Conservation (phyloP, 73 alveolate species). For the Tetrahymena thermophila region DNA sequence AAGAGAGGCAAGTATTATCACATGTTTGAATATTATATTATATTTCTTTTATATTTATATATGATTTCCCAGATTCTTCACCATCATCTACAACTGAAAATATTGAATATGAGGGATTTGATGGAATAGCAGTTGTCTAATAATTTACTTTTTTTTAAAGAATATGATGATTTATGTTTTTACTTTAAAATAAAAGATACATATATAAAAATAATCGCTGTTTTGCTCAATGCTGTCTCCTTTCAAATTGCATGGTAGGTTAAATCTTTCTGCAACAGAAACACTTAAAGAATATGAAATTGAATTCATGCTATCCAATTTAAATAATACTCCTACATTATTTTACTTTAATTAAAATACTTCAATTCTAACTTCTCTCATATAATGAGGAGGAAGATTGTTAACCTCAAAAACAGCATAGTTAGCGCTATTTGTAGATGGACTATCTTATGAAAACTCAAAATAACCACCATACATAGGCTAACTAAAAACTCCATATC, state of each 20-base stretch:
- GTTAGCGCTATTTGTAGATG: neutral
- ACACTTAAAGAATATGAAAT: neutral
- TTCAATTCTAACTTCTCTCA: neutral
- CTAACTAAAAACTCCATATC: neutral
- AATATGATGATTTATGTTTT: no score
- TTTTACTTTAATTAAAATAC: no score
- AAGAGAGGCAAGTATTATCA: neutral
- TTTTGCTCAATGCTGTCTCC: neutral
- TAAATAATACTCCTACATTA: neutral
- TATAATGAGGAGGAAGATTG: neutral
- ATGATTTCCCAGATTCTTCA: neutral
- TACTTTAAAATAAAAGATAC: neutral
- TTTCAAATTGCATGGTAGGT: neutral
- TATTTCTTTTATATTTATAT: neutral
- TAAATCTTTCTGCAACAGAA: neutral
- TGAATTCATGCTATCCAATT: neutral
- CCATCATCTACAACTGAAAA: neutral
- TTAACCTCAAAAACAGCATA: neutral
- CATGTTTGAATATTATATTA: neutral
- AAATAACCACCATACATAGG: neutral
- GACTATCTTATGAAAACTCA: neutral
- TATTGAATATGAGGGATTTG: neutral
- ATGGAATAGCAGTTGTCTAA: neutral
- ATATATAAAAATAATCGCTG: neutral
- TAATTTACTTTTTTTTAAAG: neutral